Evolutionary conservation across 495 filamentous ascomycete species (phyloP).

Genomic region (Trichoderma reesei): DNA sequence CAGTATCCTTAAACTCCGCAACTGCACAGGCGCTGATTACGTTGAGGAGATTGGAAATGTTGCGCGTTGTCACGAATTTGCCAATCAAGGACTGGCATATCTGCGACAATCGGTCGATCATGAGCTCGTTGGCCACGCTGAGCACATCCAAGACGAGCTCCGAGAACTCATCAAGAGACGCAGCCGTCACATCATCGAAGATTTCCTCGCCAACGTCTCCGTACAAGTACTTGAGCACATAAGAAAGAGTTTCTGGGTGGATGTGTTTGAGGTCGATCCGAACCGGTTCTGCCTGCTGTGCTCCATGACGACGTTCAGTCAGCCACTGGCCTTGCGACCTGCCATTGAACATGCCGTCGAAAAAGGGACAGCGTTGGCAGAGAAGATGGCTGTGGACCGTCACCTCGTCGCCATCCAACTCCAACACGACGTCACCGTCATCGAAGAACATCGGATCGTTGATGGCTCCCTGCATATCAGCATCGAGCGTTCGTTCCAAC

Average conservation of each 20-base stretch:
- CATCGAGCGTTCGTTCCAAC: slow-evolving; percentile 50
- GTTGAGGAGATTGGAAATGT: slow-evolving; percentile 75
- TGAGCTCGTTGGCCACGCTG: slow-evolving; percentile 82
- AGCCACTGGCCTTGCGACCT: slow-evolving; percentile 79
- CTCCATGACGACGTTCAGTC: slow-evolving; percentile 46
- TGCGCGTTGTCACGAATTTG: slow-evolving; percentile 78
- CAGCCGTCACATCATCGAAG: slow-evolving; percentile 65
- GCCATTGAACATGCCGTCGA: slow-evolving; percentile 78
- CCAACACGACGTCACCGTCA: slow-evolving; percentile 63
- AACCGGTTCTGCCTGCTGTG: slow-evolving; percentile 41
- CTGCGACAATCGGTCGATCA: slow-evolving; percentile 84
- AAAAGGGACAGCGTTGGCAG: slow-evolving; percentile 84
- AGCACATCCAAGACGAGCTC: slow-evolving; percentile 89
- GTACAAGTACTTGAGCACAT: slow-evolving; percentile 77
- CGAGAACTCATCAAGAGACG: slow-evolving; percentile 69
- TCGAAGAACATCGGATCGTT: slow-evolving; percentile 59
- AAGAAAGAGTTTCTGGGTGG: slow-evolving; percentile 55
- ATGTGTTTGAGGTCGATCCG: slow-evolving; percentile 80
- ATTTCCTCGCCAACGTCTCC: slow-evolving; percentile 70
- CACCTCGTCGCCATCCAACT: slow-evolving; percentile 58
- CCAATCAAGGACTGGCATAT: slow-evolving; percentile 83
- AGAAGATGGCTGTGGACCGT: slow-evolving; percentile 66
- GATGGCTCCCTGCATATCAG: slow-evolving; percentile 58
- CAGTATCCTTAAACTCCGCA: slow-evolving; percentile 77
- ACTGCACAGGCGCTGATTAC: slow-evolving; percentile 72